Conservation (phyloP, 805 yeast species). For the Metschnikowia borealis region DNA sequence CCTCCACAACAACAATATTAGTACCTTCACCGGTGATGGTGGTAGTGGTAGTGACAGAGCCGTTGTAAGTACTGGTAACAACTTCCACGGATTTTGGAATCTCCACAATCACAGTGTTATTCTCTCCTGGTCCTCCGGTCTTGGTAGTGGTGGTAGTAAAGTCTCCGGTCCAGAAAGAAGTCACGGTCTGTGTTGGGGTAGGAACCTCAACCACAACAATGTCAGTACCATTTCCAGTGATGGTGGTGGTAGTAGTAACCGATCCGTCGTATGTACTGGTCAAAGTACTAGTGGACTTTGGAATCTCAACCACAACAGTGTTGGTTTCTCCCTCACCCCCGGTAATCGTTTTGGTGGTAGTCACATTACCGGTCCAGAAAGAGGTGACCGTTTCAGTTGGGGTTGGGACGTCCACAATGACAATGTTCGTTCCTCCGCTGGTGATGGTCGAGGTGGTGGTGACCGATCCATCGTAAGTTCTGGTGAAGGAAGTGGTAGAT, state of each 20-base stretch:
- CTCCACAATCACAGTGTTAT: conserved; percentile 17
- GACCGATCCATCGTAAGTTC: conserved; percentile 14
- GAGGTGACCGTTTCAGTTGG: conserved; percentile 8
- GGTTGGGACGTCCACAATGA: conserved; percentile 14
- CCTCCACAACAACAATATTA: conserved; percentile 3
- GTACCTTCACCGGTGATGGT: background rate
- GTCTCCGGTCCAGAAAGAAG: conserved; percentile 1
- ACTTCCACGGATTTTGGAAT: conserved; percentile 2
- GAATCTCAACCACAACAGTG: conserved; percentile 16
- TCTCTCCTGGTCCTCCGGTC: conserved; percentile 5
- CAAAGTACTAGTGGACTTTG: conserved; percentile 3
- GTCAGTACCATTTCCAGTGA: background rate
- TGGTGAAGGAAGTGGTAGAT: conserved; percentile 13
- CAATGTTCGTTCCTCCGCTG: conserved; percentile 1
- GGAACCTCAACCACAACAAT: conserved; percentile 12
- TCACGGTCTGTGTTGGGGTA: conserved; percentile 6
- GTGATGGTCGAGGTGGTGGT: conserved; percentile 4
- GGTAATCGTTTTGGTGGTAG: conserved; percentile 7
- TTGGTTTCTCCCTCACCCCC: conserved; percentile 15
- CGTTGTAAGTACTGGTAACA: too few species aligned
- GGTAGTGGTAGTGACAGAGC: background rate
- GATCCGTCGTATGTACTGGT: conserved; percentile 12
- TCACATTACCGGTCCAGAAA: conserved; percentile 9
- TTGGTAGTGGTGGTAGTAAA: conserved; percentile 7
- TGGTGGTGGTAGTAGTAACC: background rate